Base-by-base conservation (phyloP, 495 filamentous ascomycete species). In the Aspergillus ostianus region DNA sequence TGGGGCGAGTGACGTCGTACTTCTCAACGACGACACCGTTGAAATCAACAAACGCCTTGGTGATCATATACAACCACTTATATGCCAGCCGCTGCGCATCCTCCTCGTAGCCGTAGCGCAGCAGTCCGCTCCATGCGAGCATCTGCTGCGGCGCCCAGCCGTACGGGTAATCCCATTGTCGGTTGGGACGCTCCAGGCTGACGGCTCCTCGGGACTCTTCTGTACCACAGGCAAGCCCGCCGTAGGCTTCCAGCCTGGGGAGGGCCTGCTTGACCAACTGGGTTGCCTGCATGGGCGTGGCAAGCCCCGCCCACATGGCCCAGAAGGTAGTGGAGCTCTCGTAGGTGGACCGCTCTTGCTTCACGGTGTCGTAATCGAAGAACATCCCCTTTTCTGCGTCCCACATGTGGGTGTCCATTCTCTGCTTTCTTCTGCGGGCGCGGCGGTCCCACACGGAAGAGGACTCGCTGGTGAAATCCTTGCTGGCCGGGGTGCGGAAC, bases 81-180 rank as follows among this genome's bases (percentile, higher is more conserved):
- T 98, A 98, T 0, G 90, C 87, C 45, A 98, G 74, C 21, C 92
- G 80, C 74, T 96, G 88, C 0, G 90, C 92, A 46, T 96, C 93
- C 26, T 92, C 87, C 46, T 90, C 82, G 66, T 94, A 98, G 19
- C 93, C 91, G 67, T 97, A 98, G 17, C 91, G 86, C 69, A 90
- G 81, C 32, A 98, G 79, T 6, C 91, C 95, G 0, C 87, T 91
- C 94, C 95, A 98, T 2, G 94, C 94, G 32, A 98, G 85, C 77
- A 98, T 97, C 77, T 98, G 94, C 80, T 98, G 94, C 10, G 94
- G 94, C 19, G 94, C 93, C 94, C 94, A 98, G 49, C 94, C 94
- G 69, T 92, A 96, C 1, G 94, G 94, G 70, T 92, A 98, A 70
- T 98, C 94, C 94, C 94, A 98, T 71, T 98, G 94, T 36, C 92